Percentiles rank a stretch among this genome's conserved stretches.
Conservation (phyloP, 2,329 filamentous ascomycete genomes). For the Calonectria ilicicola region DNA sequence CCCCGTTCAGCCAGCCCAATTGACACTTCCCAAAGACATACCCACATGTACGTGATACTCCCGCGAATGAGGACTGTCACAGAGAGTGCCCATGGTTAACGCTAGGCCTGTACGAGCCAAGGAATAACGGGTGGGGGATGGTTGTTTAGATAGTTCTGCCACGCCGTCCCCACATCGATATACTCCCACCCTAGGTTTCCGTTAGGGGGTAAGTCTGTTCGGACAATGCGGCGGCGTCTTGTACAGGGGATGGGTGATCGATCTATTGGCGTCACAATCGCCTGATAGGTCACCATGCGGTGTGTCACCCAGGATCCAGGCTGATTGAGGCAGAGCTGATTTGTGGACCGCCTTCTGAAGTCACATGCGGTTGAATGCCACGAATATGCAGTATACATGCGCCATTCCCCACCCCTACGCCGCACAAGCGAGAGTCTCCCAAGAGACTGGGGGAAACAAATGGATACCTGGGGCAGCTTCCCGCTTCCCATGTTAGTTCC, state of each 20-base stretch:
- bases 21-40: not conserved
- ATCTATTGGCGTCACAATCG: conserved; percentile 1
- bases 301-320: not conserved
- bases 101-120: conserved; percentile 4
- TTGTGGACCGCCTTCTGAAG: not conserved
- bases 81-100: not conserved
- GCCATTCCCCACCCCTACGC: not conserved
- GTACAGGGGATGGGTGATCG: conserved; percentile 17
- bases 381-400: not conserved
- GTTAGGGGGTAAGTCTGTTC: not conserved
- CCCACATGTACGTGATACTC: conserved; percentile 4
- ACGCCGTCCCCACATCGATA: not conserved
- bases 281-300: not conserved
- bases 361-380: not conserved
- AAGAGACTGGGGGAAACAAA: not conserved
- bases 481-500: conserved; percentile 7
- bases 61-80: conserved; percentile 1
- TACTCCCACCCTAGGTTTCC: not conserved
- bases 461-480: not conserved
- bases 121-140: conserved; percentile 3
- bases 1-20: conserved; percentile 22
- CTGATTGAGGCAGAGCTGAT: not conserved
- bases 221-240: not conserved
- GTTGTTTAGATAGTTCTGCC: conserved; percentile 12
- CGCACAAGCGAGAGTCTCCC: not conserved